These are phyloP conservation scores for Plasmodium malariae DNA, from an alignment of 169 alveolate genomes.

Conservation along the genomic window DNA sequence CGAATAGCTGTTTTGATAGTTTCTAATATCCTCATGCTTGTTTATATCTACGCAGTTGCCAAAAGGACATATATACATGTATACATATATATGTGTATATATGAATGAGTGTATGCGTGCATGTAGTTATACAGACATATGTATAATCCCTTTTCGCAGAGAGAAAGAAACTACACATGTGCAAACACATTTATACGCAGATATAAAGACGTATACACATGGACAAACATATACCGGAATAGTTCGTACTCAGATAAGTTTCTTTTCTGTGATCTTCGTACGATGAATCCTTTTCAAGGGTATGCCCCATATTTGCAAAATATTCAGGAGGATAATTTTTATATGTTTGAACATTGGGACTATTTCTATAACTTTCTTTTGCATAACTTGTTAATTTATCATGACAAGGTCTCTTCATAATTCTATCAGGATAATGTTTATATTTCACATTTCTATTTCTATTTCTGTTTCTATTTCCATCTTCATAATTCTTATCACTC, in stretches of 20 bases:
- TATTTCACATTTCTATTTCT: slow-evolving; percentile 31
- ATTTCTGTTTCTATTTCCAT: no score
- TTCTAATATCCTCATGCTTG: slow-evolving; percentile 39
- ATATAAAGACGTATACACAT: no score
- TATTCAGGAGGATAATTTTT: slow-evolving; percentile 21
- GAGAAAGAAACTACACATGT: neutral
- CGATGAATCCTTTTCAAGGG: neutral
- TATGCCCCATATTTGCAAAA: slow-evolving; percentile 19
- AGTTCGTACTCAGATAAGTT: neutral
- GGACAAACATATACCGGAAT: slow-evolving; percentile 13
- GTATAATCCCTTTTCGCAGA: no score
- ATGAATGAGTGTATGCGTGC: neutral
- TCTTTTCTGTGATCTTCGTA: slow-evolving; percentile 31
- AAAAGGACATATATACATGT: neutral
- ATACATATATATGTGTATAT: neutral
- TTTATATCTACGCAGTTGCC: slow-evolving; percentile 7
- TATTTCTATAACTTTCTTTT: slow-evolving; percentile 34
- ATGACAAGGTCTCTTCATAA: slow-evolving; percentile 43
- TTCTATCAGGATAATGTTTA: slow-evolving; percentile 26
- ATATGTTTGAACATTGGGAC: neutral
- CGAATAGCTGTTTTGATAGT: slow-evolving; percentile 19
- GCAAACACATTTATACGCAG: neutral
- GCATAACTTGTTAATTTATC: slow-evolving; percentile 8
- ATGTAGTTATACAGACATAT: neutral
- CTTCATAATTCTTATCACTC: slow-evolving; percentile 9